These are phyloP conservation scores for Arthrinium puccinioides DNA, from an alignment of 2,329 filamentous ascomycete species.

Conservation along the genomic window DNA sequence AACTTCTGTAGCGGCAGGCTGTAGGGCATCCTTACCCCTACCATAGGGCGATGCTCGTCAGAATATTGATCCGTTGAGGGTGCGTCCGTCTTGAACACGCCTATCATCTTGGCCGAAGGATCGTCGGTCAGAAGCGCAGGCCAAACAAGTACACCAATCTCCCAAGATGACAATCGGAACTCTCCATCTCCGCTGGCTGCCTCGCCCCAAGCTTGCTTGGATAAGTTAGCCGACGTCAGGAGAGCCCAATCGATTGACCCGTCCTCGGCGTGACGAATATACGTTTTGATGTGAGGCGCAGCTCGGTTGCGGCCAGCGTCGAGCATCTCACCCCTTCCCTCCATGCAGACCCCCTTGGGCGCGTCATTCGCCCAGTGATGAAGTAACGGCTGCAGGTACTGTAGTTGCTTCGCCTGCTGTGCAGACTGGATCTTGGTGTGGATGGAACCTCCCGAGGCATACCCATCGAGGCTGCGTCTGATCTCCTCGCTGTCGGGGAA, in stretches of 20 bases:
- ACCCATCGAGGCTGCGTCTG: constrained; percentile 68
- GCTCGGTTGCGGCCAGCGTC: constrained; percentile 60
- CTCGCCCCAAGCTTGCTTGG: constrained; percentile 83
- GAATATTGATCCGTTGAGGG: constrained; percentile 24
- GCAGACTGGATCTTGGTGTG: constrained; percentile 69
- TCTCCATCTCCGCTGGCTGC: constrained; percentile 47
- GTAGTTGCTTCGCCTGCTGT: constrained; percentile 66
- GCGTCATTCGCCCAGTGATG: constrained; percentile 69
- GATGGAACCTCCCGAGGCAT: constrained; percentile 69
- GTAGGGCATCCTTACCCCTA: constrained; percentile 79
- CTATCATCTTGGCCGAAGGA: constrained; percentile 59
- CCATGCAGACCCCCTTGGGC: constrained; percentile 16
- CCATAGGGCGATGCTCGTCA: constrained; percentile 25
- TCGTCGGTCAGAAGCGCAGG: constrained; percentile 48
- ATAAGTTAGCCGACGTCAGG: constrained; percentile 84
- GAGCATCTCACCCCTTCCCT: constrained; percentile 11
- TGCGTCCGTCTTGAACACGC: constrained; percentile 56
- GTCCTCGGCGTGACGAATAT: constrained; percentile 54
- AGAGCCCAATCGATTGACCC: constrained; percentile 72
- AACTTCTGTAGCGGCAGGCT: constrained; percentile 68
- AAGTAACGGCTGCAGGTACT: constrained; percentile 63
- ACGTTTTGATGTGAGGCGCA: constrained; percentile 86
- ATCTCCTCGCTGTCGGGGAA: constrained; percentile 80
- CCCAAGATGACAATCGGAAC: constrained; percentile 71
- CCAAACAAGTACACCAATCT: constrained; percentile 80